Percentiles rank a stretch among this genome's conserved stretches.
Evolutionary conservation across 2,329 filamentous ascomycete species (phyloP).

Genomic region (Beauveria sp.): DNA sequence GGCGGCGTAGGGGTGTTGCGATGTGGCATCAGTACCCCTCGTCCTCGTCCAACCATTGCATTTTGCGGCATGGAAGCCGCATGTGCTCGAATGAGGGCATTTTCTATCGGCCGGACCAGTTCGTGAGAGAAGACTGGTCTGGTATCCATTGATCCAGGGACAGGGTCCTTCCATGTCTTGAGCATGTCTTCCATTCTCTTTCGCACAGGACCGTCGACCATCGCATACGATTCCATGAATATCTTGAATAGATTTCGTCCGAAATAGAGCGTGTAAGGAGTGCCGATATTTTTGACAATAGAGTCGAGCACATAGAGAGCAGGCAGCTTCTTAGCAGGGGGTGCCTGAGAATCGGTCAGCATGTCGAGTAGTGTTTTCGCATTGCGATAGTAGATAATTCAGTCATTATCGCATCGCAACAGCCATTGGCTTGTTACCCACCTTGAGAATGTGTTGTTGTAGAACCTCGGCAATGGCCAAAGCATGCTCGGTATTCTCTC

Average conservation of each 20-base stretch:
- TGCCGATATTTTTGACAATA: constrained; percentile 97
- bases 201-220: constrained; percentile 75
- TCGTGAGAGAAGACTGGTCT: constrained; percentile 86
- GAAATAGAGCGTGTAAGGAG: constrained; percentile 92
- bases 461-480: constrained; percentile 85
- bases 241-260: constrained; percentile 86
- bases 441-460: constrained; percentile 89
- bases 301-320: constrained; percentile 98
- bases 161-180: constrained; percentile 95
- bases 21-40: constrained; percentile 49
- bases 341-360: constrained; percentile 56
- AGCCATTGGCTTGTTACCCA: constrained; percentile 44
- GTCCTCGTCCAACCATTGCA: constrained; percentile 37
- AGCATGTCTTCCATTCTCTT: constrained; percentile 96
- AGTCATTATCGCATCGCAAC: neutral
- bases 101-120: constrained; percentile 85
- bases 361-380: neutral
- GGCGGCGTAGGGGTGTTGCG: constrained; percentile 71
- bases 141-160: constrained; percentile 88
- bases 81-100: constrained; percentile 77
- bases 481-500: constrained; percentile 94
- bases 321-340: constrained; percentile 82
- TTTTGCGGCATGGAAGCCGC: constrained; percentile 51
- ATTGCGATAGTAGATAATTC: constrained; percentile 1
- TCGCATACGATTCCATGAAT: constrained; percentile 93